These are phyloP conservation scores for Erigeron philadelphicus DNA, from an alignment of 140 eudicot genomes.

Conservation along the genomic window DNA sequence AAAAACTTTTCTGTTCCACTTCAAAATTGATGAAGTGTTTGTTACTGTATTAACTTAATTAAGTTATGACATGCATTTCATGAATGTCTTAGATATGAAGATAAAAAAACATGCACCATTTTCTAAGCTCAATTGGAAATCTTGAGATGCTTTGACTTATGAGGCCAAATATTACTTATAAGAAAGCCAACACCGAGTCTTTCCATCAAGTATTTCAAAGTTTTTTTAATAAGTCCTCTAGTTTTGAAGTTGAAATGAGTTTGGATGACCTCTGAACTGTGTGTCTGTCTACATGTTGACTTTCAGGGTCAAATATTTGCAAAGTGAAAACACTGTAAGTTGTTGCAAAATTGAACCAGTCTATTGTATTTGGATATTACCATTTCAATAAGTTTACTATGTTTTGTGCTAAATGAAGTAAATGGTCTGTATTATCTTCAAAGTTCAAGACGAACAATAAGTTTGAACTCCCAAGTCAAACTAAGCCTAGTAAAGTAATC, in stretches of 20 bases:
- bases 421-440: background rate
- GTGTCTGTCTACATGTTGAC: background rate
- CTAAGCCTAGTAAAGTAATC: slow-evolving; percentile 20
- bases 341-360: background rate
- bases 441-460: background rate
- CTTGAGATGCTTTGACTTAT: background rate
- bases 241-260: background rate
- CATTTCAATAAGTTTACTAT: background rate
- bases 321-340: background rate
- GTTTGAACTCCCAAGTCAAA: slow-evolving; percentile 16
- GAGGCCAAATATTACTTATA: background rate
- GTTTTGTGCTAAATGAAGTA: background rate
- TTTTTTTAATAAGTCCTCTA: too few species aligned
- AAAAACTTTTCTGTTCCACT: background rate
- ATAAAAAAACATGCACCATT: background rate
- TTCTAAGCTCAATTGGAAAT: background rate
- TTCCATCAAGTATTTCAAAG: background rate
- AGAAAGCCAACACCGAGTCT: background rate
- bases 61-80: background rate
- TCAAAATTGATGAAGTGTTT: background rate
- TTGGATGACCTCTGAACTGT: background rate
- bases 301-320: slow-evolving; percentile 12
- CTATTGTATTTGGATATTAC: background rate
- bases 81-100: background rate
- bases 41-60: background rate